Evolutionary conservation across 1,139 yeast species (phyloP).

Genomic region (Kodamaea arcana): DNA sequence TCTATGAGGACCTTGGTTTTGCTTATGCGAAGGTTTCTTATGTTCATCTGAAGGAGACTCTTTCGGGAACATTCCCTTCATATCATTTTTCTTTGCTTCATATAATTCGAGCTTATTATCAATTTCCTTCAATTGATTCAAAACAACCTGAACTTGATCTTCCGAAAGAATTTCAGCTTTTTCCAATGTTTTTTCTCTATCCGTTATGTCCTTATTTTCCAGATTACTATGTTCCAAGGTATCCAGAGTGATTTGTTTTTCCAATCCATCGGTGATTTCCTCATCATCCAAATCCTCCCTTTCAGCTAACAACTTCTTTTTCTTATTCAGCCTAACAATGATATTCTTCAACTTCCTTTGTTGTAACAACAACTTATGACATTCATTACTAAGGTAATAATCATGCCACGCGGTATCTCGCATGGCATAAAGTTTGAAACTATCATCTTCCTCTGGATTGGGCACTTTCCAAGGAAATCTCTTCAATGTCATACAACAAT

Average conservation of each 20-base stretch:
- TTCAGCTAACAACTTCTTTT: conserved; percentile 25
- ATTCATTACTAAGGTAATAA: conserved; percentile 48
- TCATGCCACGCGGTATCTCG: conserved; percentile 51
- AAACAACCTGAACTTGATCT: conserved; percentile 31
- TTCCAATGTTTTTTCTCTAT: conserved; percentile 12
- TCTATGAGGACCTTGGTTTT: conserved; percentile 80
- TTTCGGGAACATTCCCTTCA: conserved; percentile 30
- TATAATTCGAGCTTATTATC: conserved; percentile 37
- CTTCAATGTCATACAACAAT: conserved; percentile 91
- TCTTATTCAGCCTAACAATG: conserved; percentile 42
- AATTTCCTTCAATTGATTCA: conserved; percentile 32
- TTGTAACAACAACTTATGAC: conserved; percentile 43
- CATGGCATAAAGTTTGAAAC: conserved; percentile 64
- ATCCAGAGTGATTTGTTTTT: conserved; percentile 1
- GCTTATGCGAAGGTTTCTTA: conserved; percentile 37
- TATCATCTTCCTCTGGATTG: conserved; percentile 70
- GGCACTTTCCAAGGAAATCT: conserved; percentile 99
- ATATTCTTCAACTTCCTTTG: conserved; percentile 44
- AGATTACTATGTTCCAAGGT: conserved; percentile 2
- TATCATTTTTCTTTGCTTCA: conserved; percentile 33
- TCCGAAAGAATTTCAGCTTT: conserved; percentile 30
- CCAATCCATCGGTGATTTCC: conserved; percentile 6
- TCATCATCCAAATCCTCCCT: conserved; percentile 8
- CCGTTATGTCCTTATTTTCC: conserved; percentile 5
- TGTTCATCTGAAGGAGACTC: conserved; percentile 11